A percentile compares a stretch with the other conserved stretches of the same genome.
phyloP scores from a whole-genome alignment of 768 basidiomycete genomes.

The Auricularia heimuer region DNA sequence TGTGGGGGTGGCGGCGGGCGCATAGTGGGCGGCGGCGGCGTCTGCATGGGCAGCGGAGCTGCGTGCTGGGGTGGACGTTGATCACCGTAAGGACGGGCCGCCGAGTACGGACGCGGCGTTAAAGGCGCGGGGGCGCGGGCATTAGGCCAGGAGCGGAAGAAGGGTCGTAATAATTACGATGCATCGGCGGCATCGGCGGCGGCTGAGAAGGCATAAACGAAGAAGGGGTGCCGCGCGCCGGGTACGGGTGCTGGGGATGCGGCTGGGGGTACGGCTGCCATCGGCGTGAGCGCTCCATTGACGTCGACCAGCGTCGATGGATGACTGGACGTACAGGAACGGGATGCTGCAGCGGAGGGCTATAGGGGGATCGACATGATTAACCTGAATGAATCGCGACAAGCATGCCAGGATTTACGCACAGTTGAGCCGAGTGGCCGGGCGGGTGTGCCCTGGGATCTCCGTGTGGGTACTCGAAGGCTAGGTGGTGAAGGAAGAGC shows the following conservation, averaged over 20 bases:
- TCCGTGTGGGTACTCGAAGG: too few relatives aligned
- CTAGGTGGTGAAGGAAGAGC: background rate
- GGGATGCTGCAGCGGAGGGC: background rate
- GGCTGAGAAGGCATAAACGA: background rate
- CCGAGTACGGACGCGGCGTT: background rate
- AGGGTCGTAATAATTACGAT: background rate
- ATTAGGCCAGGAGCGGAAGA: background rate
- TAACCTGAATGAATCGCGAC: background rate
- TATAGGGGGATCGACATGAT: constrained; percentile 1
- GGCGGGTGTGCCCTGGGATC: too few relatives aligned
- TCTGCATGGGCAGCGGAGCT: background rate
- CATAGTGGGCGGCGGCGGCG: background rate
- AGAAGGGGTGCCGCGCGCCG: background rate
- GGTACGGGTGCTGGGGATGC: background rate
- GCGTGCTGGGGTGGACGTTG: background rate
- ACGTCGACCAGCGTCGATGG: background rate
- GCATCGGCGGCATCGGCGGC: background rate
- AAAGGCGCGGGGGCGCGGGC: background rate
- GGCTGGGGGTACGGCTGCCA: background rate
- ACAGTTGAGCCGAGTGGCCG: background rate
- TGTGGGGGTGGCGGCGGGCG: background rate
- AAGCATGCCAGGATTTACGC: background rate
- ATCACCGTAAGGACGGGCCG: background rate
- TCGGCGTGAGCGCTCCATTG: background rate
- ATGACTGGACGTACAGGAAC: background rate